Conservation (phyloP, 1,284 basidiomycete species). For the Fomitopsis betulina region DNA sequence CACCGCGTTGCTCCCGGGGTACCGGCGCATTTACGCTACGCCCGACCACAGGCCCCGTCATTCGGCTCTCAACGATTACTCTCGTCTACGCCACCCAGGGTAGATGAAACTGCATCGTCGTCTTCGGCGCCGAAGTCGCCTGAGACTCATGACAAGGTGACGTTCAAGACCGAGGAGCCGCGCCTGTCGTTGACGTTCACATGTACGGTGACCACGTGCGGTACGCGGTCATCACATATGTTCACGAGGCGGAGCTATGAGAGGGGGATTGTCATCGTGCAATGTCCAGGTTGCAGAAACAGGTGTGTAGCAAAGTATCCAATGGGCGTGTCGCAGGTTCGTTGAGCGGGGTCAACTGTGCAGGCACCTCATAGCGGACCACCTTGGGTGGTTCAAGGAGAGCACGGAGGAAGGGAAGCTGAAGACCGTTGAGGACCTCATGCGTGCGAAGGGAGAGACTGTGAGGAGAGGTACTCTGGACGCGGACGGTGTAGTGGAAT, state of each 20-base stretch:
- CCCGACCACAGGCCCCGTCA: neutral
- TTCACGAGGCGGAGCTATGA: conserved; percentile 86
- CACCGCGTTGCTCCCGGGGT: neutral
- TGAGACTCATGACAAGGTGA: conserved; percentile 13
- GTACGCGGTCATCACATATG: conserved; percentile 82
- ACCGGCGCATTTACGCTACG: neutral
- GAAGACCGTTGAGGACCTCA: conserved; percentile 77
- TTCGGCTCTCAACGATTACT: neutral
- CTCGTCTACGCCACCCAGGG: neutral
- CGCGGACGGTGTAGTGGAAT: conserved; percentile 42
- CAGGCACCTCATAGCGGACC: conserved; percentile 87
- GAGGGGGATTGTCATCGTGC: conserved; percentile 85
- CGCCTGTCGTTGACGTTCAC: conserved; percentile 80
- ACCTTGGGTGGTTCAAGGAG: conserved; percentile 91
- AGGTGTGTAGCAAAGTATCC: conserved; percentile 43
- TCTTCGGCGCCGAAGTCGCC: neutral
- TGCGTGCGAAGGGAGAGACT: conserved; percentile 73
- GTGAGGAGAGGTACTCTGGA: conserved; percentile 56
- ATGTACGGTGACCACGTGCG: conserved; percentile 78
- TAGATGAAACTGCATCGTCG: neutral
- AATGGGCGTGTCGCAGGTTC: neutral
- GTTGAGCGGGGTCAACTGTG: neutral
- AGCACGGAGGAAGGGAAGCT: conserved; percentile 68
- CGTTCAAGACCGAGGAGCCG: conserved; percentile 37
- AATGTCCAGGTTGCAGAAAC: conserved; percentile 90